A percentile compares a stretch with the other conserved stretches of the same genome.
Conservation (phyloP, 768 basidiomycete species). For the Tricholomella constricta region DNA sequence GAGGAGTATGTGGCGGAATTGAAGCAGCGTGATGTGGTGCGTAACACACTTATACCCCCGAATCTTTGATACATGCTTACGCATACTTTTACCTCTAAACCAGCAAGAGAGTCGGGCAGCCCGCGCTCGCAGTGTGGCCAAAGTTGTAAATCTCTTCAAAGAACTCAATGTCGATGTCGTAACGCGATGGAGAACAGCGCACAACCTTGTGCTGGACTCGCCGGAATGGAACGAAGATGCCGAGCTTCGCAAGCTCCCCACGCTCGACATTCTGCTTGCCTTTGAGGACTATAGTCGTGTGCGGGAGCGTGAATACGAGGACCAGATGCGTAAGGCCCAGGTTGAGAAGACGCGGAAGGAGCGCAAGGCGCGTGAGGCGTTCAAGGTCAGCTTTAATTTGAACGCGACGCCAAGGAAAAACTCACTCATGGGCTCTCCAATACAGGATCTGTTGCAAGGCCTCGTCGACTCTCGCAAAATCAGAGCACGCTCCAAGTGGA, state of each 20-base stretch:
- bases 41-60: slow-evolving; percentile 26
- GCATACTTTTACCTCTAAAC: slow-evolving; percentile 2
- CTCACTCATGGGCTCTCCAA: not conserved
- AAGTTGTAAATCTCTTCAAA: slow-evolving; percentile 85
- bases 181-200: slow-evolving; percentile 91
- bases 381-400: slow-evolving; percentile 60
- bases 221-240: slow-evolving; percentile 77
- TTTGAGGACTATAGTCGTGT: slow-evolving; percentile 94
- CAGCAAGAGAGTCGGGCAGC: slow-evolving; percentile 81
- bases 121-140: slow-evolving; percentile 77
- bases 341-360: slow-evolving; percentile 85
- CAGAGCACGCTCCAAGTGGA: slow-evolving; percentile 89
- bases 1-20: slow-evolving; percentile 90
- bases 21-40: slow-evolving; percentile 85
- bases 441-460: slow-evolving; percentile 68
- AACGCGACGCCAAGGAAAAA: too few relatives aligned
- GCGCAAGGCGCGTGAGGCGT: slow-evolving; percentile 88
- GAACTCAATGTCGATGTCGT: slow-evolving; percentile 86
- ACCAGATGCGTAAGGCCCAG: slow-evolving; percentile 75
- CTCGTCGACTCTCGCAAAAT: slow-evolving; percentile 68
- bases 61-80: not conserved
- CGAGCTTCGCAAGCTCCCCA: slow-evolving; percentile 82
- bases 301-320: slow-evolving; percentile 89
- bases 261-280: slow-evolving; percentile 87
- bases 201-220: slow-evolving; percentile 72